A percentile compares a stretch with the other conserved stretches of the same genome.
Evolutionary conservation across 2,329 filamentous ascomycete genomes (phyloP).

Genomic region (Apiospora pterosperma): DNA sequence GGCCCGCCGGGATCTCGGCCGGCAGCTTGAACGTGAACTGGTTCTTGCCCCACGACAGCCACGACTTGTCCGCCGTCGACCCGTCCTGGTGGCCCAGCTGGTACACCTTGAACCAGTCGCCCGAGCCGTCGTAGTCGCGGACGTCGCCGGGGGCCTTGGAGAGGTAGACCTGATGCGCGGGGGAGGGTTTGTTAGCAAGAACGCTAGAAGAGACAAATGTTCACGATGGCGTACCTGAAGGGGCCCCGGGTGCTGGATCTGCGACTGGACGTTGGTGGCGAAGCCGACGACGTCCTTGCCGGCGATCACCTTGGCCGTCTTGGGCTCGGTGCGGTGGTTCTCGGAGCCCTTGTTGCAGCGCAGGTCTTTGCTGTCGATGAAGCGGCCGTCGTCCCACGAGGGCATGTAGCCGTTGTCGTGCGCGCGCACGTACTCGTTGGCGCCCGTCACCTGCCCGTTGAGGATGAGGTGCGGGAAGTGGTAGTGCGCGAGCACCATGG

Average conservation of each 20-base stretch:
- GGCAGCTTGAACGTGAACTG: slow-evolving; percentile 40
- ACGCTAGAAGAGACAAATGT: not conserved
- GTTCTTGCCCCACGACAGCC: slow-evolving; percentile 34
- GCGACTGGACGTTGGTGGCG: not conserved
- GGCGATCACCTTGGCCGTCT: not conserved
- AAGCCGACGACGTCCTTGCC: slow-evolving; percentile 3
- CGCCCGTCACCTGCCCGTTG: not conserved
- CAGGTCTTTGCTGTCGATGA: not conserved
- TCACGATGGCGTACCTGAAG: not conserved
- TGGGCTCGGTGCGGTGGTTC: not conserved
- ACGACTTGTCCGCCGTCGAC: slow-evolving; percentile 12
- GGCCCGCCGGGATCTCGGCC: slow-evolving; percentile 3
- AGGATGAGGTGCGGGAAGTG: slow-evolving; percentile 4
- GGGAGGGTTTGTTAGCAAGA: not conserved
- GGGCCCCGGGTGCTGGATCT: slow-evolving; percentile 5
- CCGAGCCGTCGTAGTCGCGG: slow-evolving; percentile 40
- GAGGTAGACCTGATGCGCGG: not conserved
- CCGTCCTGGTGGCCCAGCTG: not conserved
- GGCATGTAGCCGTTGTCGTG: slow-evolving; percentile 6
- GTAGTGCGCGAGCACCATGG: slow-evolving; percentile 1
- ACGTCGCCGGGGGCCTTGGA: slow-evolving; percentile 31
- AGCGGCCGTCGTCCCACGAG: slow-evolving; percentile 3
- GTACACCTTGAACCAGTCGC: slow-evolving; percentile 39
- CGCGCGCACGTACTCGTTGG: slow-evolving; percentile 2
- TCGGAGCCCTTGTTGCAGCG: slow-evolving; percentile 5